phyloP scores from a whole-genome alignment of 805 yeast species.

The Suhomyces canberraensis region DNA sequence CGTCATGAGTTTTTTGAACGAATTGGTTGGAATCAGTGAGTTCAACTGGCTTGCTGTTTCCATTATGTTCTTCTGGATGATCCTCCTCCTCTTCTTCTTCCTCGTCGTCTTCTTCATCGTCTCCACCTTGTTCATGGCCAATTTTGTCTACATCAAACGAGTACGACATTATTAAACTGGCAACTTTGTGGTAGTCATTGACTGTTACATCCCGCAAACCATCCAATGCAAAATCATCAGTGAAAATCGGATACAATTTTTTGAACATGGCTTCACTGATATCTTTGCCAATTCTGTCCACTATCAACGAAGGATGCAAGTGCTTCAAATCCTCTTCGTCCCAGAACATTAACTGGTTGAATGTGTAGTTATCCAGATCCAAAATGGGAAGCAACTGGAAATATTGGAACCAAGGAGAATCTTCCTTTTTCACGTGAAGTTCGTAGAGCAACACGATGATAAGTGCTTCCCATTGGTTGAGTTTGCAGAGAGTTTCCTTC shows the following conservation, averaged over 20 bases:
- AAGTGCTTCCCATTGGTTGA: conserved; percentile 76
- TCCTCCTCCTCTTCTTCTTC: conserved; percentile 25
- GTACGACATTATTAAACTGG: conserved; percentile 81
- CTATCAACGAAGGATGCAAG: conserved; percentile 68
- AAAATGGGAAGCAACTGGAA: conserved; percentile 63
- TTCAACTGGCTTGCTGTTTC: conserved; percentile 7
- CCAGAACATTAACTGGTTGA: conserved; percentile 84
- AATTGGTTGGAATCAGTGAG: background rate
- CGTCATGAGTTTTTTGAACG: conserved; percentile 16
- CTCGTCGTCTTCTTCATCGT: conserved; percentile 27
- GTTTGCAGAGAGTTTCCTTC: conserved; percentile 33
- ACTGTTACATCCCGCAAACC: conserved; percentile 34
- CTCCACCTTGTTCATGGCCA: conserved; percentile 21
- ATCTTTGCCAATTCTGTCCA: conserved; percentile 67
- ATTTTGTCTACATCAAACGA: conserved; percentile 75
- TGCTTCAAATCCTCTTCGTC: conserved; percentile 49
- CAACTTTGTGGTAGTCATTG: conserved; percentile 66
- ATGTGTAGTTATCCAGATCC: conserved; percentile 28
- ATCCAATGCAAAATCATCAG: conserved; percentile 27
- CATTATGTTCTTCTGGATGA: conserved; percentile 17
- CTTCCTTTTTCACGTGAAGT: conserved; percentile 36
- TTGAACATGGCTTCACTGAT: conserved; percentile 61
- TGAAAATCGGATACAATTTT: conserved; percentile 41
- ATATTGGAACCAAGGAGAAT: conserved; percentile 67
- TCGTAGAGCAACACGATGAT: conserved; percentile 68